A percentile compares a stretch with the other conserved stretches of the same genome.
phyloP scores from a whole-genome alignment of 305 asterid species.

The Ilex paraguariensis region DNA sequence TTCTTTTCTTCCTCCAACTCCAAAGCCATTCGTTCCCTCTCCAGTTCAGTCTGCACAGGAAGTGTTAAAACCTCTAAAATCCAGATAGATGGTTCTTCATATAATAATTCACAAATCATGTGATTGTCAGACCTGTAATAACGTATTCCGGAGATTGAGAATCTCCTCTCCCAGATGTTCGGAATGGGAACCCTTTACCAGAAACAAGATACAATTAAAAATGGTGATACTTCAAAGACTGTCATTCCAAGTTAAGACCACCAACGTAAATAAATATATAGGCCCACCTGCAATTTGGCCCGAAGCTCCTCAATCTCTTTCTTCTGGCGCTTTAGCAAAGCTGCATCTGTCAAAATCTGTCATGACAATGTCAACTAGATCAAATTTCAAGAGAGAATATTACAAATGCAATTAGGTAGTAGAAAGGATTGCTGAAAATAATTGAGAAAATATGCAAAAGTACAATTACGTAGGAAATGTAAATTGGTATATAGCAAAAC shows the following conservation, averaged over 20 bases:
- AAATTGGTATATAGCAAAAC: constrained; percentile 27
- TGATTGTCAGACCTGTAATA: constrained; percentile 57
- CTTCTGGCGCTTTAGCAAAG: constrained; percentile 93
- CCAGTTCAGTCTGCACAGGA: constrained; percentile 68
- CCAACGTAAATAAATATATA: constrained; percentile 5
- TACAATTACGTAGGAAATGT: constrained; percentile 19
- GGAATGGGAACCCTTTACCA: constrained; percentile 70
- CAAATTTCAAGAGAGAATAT: background rate
- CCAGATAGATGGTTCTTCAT: constrained; percentile 4
- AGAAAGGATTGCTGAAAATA: background rate
- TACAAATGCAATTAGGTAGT: background rate
- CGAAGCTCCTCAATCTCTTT: constrained; percentile 96
- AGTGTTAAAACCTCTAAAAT: constrained; percentile 15
- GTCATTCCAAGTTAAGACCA: constrained; percentile 8
- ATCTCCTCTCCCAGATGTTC: constrained; percentile 86
- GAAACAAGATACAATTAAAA: constrained; percentile 22
- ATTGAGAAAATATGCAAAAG: constrained; percentile 1
- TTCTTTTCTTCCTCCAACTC: constrained; percentile 95
- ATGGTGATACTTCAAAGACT: constrained; percentile 17
- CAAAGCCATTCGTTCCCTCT: constrained; percentile 92
- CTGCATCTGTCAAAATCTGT: constrained; percentile 96
- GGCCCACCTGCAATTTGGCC: constrained; percentile 69
- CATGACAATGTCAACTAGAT: constrained; percentile 11
- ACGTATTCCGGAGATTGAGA: constrained; percentile 79
- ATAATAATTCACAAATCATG: constrained; percentile 17